Base-by-base conservation (phyloP, 2,329 filamentous ascomycete genomes). In the Aspergillus viridinutans region DNA sequence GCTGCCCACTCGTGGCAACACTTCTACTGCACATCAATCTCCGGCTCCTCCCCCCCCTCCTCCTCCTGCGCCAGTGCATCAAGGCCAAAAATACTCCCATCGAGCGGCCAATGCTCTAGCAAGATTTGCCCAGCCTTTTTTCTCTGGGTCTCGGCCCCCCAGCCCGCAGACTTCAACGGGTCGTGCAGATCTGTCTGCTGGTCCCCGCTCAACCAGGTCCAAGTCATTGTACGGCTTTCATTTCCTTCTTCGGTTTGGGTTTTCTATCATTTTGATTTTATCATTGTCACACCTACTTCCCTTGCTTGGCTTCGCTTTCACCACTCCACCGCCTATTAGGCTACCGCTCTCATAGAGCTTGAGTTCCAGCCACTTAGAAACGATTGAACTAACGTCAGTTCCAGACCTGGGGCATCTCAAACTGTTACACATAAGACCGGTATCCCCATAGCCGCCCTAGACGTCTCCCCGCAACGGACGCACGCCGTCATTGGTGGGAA, bases 401-500 rank as follows among this genome's bases (percentile, higher is more conserved):
- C 52, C 54, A 80, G 77, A 58, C 74, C 78, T 48, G 76, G 76
- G 57, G 76, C 76, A 56, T 81, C 80, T 45, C 81, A 82, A 65
- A 82, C 84, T 63, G 78, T 84, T 57, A 82, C 80, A 65, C 83
- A 87, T 71, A 82, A 81, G 64, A 87, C 85, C n/a, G 84, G 84
- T 49, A 80, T 87, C 53, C 81, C 84, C 60, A 86, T 88, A 65
- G 74, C 81, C 47, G 82, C 85, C 40, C 75, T 88, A 53, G 84
- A 87, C 69, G 83, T 86, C 71, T 87, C 86, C 59, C 83, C 84
- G 43, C 78, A 81, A 55, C 78, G 81, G 57, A 86, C 83, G 58
- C 85, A 86, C 76, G 85, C 84, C 53, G 78, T 88, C 54, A 79
- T 88, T 62, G 85, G 83, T 45, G 85, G 85, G 53, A 83, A 83